phyloP scores from a whole-genome alignment of 1,284 basidiomycete species.

The Vanrija pseudolonga region DNA sequence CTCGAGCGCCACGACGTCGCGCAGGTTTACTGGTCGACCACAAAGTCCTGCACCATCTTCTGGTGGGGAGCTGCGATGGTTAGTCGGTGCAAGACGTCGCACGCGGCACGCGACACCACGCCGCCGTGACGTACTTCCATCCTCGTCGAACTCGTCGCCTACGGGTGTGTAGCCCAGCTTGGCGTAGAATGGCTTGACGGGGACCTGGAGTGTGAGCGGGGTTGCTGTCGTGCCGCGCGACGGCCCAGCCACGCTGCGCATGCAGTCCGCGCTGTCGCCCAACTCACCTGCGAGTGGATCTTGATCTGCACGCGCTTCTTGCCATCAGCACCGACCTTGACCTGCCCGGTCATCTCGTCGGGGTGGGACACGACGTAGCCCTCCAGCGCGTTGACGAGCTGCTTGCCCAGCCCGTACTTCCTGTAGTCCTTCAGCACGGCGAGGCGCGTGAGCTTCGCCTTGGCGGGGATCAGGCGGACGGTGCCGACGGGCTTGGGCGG shows the following conservation, averaged over 20 bases:
- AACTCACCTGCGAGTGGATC: conserved; percentile 38
- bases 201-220: conserved; percentile 24
- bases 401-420: conserved; percentile 37
- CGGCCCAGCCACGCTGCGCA: neutral
- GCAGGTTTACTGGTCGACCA: neutral
- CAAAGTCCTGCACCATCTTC: conserved; percentile 20
- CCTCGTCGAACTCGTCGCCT: conserved; percentile 62
- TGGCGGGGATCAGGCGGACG: conserved; percentile 36
- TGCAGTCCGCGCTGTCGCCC: neutral
- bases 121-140: conserved; percentile 53
- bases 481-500: conserved; percentile 39
- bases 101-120: no score
- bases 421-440: conserved; percentile 38
- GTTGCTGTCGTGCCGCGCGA: neutral
- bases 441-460: conserved; percentile 42
- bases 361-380: conserved; percentile 18
- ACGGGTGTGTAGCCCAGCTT: conserved; percentile 55
- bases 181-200: conserved; percentile 51
- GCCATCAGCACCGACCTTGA: conserved; percentile 13
- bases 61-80: conserved; percentile 17
- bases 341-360: conserved; percentile 2
- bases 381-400: conserved; percentile 30
- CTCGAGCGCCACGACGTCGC: no score
- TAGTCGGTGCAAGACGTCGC: neutral
- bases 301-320: conserved; percentile 25